Evolutionary conservation across 305 asterid genomes (phyloP), one percentile per base, ranked within the genome.

Genomic region (Rubia peregrina): DNA sequence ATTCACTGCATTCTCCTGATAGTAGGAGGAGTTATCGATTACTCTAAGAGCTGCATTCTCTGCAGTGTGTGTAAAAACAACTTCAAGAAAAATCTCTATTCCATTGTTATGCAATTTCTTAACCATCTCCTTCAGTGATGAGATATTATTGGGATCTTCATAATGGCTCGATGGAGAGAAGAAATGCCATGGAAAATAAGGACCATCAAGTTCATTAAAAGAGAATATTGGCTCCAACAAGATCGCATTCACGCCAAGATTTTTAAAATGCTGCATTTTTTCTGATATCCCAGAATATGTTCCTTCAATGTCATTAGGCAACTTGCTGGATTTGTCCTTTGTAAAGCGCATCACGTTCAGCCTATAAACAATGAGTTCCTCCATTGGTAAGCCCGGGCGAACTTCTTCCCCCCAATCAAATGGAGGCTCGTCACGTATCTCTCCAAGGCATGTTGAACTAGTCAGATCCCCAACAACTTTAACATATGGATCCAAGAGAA

Each of bases 61-160:
- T 36, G 90, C 79, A 42, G 91, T 82, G 61, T 80, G 94, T 16
- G 95, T 88, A 82, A 86, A 89, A 72, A 87, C 91, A 77, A 93
- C 97, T 85, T 93, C 97, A 40, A 93, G 78, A 66, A 90, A 83
- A 76, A 93, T 86, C 85, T 88, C 95, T 26, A 93, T 85, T 61
- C 95, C 92, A 42, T 63, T 76, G 16, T 85, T 81, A 72, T 93
- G 98, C 65, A 89, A 73, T 59, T 71, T 83, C 85, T 88, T 93
- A 71, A 93, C 92, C 96, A 90, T 93, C 82, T 90, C 91, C 81
- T 93, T 93, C 84, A 93, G 71, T 36, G 89, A 88, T 60, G 81
- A 80, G 74, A 75, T 90, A 73, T 81, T 80, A 13, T 74, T 75
- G 67, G 87, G 73, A 69, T 82, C 76, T 70, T 82, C 90, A 41